These are phyloP conservation scores for Solanum bulbocastanum DNA, from an alignment of 257 asterid genomes.

Conservation along the genomic window DNA sequence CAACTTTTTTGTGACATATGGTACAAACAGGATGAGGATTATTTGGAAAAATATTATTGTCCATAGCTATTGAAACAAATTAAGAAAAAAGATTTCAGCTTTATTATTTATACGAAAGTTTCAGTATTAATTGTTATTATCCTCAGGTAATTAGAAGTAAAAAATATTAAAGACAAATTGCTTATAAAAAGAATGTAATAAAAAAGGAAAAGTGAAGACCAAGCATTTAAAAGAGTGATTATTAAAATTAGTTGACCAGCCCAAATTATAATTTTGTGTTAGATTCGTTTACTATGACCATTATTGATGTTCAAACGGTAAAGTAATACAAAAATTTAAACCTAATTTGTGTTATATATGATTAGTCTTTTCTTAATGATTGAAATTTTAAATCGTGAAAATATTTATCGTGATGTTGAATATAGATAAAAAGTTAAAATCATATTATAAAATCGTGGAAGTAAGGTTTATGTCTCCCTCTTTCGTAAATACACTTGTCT, in stretches of 20 bases:
- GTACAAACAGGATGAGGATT: background rate
- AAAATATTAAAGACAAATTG: no score
- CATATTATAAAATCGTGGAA: background rate
- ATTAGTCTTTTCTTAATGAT: no score
- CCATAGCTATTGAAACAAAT: background rate
- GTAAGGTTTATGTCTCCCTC: background rate
- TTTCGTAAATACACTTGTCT: background rate
- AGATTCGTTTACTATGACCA: no score
- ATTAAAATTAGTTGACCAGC: background rate
- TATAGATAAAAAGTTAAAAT: background rate
- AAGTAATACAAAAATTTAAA: background rate
- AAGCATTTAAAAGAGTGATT: background rate
- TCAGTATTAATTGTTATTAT: background rate
- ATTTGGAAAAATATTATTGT: background rate
- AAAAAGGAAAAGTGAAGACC: no score
- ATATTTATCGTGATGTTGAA: fast-evolving
- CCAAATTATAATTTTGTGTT: no score
- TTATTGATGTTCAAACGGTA: background rate
- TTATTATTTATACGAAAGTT: background rate
- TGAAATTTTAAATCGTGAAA: background rate
- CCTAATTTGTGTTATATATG: background rate
- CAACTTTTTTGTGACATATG: background rate
- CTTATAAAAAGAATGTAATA: no score
- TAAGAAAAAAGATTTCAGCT: background rate
- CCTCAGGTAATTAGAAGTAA: no score